Conservation (phyloP, 352 stramenopile species). For the Phytopythium kandeliae region DNA sequence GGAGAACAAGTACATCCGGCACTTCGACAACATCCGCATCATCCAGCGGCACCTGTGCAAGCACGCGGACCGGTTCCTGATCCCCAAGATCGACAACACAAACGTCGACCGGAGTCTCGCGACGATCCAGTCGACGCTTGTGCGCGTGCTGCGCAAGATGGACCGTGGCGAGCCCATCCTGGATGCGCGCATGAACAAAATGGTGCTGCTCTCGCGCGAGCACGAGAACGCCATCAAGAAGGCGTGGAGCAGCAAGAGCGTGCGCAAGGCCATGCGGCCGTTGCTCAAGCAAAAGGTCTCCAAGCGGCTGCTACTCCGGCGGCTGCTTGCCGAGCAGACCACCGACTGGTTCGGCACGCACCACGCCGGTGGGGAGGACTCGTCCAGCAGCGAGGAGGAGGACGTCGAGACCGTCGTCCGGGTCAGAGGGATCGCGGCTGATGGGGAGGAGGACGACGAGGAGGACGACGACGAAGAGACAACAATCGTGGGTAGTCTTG, state of each 20-base stretch:
- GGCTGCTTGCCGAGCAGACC: slow-evolving; percentile 70
- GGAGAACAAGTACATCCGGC: slow-evolving; percentile 90
- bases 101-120: slow-evolving; percentile 85
- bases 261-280: slow-evolving; percentile 82
- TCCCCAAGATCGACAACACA: slow-evolving; percentile 88
- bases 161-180: slow-evolving; percentile 70
- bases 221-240: slow-evolving; percentile 87
- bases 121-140: slow-evolving; percentile 80
- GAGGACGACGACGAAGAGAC: slow-evolving; percentile 73
- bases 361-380: slow-evolving; percentile 34
- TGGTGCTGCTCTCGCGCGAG: slow-evolving; percentile 79
- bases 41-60: slow-evolving; percentile 86
- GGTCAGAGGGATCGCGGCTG: slow-evolving; percentile 29
- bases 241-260: slow-evolving; percentile 81
- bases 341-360: slow-evolving; percentile 29
- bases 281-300: slow-evolving; percentile 85
- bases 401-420: slow-evolving; percentile 33
- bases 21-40: slow-evolving; percentile 89
- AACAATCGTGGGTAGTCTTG: slow-evolving; percentile 70
- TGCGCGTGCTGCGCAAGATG: slow-evolving; percentile 77
- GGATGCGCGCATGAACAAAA: slow-evolving; percentile 76
- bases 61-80: slow-evolving; percentile 77
- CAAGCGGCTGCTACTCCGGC: slow-evolving; percentile 69
- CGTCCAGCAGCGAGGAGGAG: slow-evolving; percentile 75
- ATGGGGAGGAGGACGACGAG: slow-evolving; percentile 40